A percentile compares a stretch with the other conserved stretches of the same genome.
phyloP scores from a whole-genome alignment of 768 basidiomycete species.

The Rhizopogon salebrosus region DNA sequence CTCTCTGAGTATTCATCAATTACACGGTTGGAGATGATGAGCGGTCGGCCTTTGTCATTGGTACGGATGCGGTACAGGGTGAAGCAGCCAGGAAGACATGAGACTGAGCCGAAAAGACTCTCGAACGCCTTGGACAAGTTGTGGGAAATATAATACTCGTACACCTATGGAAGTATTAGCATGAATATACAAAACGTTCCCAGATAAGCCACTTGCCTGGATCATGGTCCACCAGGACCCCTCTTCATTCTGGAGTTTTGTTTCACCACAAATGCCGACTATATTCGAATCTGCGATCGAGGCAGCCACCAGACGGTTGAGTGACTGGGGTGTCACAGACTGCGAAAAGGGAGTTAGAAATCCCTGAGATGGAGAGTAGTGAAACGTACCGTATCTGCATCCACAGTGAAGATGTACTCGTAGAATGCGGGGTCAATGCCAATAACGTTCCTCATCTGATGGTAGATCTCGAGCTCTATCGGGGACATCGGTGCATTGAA shows the following conservation, averaged over 20 bases:
- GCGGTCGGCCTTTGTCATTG: slow-evolving; percentile 65
- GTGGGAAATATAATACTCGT: slow-evolving; percentile 67
- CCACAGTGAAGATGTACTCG: slow-evolving; percentile 69
- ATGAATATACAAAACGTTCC: slow-evolving; percentile 2
- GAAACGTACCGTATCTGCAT: slow-evolving; percentile 56
- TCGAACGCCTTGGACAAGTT: slow-evolving; percentile 68
- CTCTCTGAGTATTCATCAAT: slow-evolving; percentile 67
- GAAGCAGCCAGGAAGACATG: slow-evolving; percentile 73
- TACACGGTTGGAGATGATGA: slow-evolving; percentile 68
- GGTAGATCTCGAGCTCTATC: slow-evolving; percentile 65
- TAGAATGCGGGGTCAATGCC: slow-evolving; percentile 74
- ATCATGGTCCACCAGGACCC: slow-evolving; percentile 78
- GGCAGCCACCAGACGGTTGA: slow-evolving; percentile 65
- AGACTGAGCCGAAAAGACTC: slow-evolving; percentile 63
- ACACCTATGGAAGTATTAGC: slow-evolving; percentile 35
- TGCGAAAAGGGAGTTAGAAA: slow-evolving; percentile 21
- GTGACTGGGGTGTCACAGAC: slow-evolving; percentile 59
- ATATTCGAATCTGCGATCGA: slow-evolving; percentile 55
- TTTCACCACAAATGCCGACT: slow-evolving; percentile 68
- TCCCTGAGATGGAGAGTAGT: neutral
- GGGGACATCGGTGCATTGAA: slow-evolving; percentile 65
- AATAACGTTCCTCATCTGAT: slow-evolving; percentile 72
- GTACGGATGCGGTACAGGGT: slow-evolving; percentile 67
- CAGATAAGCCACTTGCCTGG: slow-evolving; percentile 35
- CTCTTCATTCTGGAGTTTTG: slow-evolving; percentile 62